Evolutionary conservation across 139 green algal genomes (phyloP).

Genomic region (Micromonas pusilla): DNA sequence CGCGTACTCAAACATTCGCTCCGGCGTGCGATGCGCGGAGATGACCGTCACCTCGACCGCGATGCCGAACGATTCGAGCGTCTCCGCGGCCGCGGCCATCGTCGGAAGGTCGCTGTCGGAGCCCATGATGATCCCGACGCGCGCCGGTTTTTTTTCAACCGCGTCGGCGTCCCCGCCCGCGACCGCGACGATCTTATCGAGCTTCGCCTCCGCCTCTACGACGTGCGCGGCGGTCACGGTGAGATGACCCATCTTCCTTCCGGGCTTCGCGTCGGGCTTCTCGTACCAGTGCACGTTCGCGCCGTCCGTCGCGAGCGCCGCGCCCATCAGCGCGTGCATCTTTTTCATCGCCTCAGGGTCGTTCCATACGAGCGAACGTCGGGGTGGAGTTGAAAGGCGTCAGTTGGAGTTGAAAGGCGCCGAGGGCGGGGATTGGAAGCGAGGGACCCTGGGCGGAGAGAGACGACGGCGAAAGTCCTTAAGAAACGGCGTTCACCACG

Average conservation of each 20-base stretch:
- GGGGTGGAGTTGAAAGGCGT: too few relatives aligned
- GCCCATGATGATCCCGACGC: constrained; percentile 98
- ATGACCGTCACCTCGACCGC: constrained; percentile 72
- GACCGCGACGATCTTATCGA: constrained; percentile 35
- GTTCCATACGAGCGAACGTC: too few relatives aligned
- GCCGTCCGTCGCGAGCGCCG: constrained; percentile 32
- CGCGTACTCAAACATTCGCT: constrained; percentile 89
- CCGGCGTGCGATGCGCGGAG: constrained; percentile 88
- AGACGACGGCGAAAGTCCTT: too few relatives aligned
- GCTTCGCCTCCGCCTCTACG: constrained; percentile 38
- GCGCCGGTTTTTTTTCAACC: not conserved
- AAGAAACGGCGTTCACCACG: too few relatives aligned
- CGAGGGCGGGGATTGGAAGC: too few relatives aligned
- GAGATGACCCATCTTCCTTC: constrained; percentile 84
- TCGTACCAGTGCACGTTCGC: constrained; percentile 83
- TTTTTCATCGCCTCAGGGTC: constrained; percentile 50
- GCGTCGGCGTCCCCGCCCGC: not conserved
- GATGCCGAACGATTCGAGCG: constrained; percentile 44
- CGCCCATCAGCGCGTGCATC: constrained; percentile 62
- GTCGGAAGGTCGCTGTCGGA: constrained; percentile 86
- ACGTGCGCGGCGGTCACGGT: constrained; percentile 54
- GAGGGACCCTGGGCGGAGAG: too few relatives aligned
- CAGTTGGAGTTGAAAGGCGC: too few relatives aligned
- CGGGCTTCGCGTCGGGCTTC: constrained; percentile 57
- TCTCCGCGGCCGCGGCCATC: constrained; percentile 75